phyloP scores from a whole-genome alignment of 306 rosid species.

The Psophocarpus tetragonolobus region DNA sequence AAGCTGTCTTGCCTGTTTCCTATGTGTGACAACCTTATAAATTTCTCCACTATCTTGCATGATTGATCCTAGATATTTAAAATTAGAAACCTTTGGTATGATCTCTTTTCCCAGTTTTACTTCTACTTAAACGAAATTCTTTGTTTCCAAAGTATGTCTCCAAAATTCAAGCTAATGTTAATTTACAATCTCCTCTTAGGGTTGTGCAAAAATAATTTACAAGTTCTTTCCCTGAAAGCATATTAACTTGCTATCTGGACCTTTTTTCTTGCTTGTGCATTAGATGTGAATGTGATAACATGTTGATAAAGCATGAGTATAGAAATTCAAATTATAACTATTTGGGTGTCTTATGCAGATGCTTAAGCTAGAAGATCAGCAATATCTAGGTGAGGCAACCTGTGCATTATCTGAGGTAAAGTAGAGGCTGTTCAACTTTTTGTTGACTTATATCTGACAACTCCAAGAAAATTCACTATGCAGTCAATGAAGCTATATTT shows the following conservation, averaged over 20 bases:
- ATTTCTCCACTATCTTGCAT: too few species aligned
- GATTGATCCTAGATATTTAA: too few species aligned
- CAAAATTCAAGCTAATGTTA: too few species aligned
- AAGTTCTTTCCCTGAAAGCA: conserved; percentile 5
- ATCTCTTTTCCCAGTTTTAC: too few species aligned
- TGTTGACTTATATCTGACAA: conserved; percentile 12
- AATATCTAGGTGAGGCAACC: conserved; percentile 92
- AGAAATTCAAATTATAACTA: conserved; percentile 28
- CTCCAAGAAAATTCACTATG: conserved; percentile 19
- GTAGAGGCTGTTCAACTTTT: conserved; percentile 27
- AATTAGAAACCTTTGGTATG: too few species aligned
- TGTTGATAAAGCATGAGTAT: conserved; percentile 23
- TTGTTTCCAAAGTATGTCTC: too few species aligned
- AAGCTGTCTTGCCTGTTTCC: too few species aligned
- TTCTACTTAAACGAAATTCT: too few species aligned
- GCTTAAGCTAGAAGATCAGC: conserved; percentile 95
- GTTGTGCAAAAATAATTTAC: not conserved
- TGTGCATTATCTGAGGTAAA: conserved; percentile 88
- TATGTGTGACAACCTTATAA: too few species aligned
- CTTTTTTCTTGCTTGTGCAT: conserved; percentile 15
- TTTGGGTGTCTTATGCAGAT: conserved; percentile 63
- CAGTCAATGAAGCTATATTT: conserved; percentile 18
- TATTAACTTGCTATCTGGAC: conserved; percentile 8
- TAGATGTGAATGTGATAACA: conserved; percentile 30
- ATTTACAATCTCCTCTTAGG: conserved; percentile 21